phyloP scores from a whole-genome alignment of 805 yeast genomes.

The Candida quercuum region DNA sequence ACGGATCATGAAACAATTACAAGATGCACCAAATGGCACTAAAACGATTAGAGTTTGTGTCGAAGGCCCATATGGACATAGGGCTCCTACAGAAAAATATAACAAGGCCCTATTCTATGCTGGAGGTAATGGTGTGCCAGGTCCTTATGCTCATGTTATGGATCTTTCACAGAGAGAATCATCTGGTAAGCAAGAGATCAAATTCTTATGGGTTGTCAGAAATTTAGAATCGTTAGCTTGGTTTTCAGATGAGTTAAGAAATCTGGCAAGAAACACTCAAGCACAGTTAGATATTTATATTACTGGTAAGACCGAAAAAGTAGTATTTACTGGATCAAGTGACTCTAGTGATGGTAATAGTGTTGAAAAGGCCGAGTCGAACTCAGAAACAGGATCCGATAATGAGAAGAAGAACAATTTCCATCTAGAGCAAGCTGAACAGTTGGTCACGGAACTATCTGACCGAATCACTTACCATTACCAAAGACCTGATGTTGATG shows the following conservation, averaged over 20 bases:
- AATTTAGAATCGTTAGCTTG: constrained; percentile 43
- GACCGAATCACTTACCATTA: constrained; percentile 27
- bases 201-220: constrained; percentile 61
- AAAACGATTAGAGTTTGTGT: constrained; percentile 33
- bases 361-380: constrained; percentile 2
- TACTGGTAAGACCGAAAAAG: constrained; percentile 26
- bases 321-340: no score
- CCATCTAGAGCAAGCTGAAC: background rate
- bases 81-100: constrained; percentile 32
- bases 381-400: background rate
- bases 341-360: constrained; percentile 1
- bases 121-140: constrained; percentile 52
- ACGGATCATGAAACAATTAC: constrained; percentile 28
- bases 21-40: constrained; percentile 23
- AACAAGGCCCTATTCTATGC: constrained; percentile 38
- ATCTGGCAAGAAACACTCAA: constrained; percentile 19
- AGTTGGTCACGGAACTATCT: background rate
- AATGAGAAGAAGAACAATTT: background rate
- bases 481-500: constrained; percentile 43
- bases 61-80: constrained; percentile 62
- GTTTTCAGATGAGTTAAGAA: constrained; percentile 40
- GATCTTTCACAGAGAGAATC: constrained; percentile 21
- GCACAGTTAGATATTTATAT: constrained; percentile 31
- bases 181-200: constrained; percentile 28
- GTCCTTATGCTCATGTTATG: constrained; percentile 38